Percentiles rank a stretch among this genome's conserved stretches.
Conservation (phyloP, 2,329 filamentous ascomycete species). For the Cercospora brassicicola region DNA sequence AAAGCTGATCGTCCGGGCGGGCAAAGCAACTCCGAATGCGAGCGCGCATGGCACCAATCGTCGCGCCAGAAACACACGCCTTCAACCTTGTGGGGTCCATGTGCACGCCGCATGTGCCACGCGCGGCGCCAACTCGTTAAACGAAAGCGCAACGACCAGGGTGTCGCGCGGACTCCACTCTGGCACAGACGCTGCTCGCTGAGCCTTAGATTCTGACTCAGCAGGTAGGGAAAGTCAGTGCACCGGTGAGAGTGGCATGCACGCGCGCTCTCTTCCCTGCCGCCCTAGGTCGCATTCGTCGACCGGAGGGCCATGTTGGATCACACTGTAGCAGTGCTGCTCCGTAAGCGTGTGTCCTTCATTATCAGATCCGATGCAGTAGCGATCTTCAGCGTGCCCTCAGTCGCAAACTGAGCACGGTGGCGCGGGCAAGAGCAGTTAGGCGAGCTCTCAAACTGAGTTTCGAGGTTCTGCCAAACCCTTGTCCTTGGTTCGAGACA, state of each 20-base stretch:
- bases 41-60: conserved; percentile 1
- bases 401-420: conserved; percentile 2
- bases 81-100: conserved; percentile 2
- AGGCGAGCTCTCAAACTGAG: conserved; percentile 12
- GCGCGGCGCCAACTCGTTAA: conserved; percentile 1
- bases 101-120: conserved; percentile 9
- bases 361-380: neutral
- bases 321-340: neutral
- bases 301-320: neutral
- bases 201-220: conserved; percentile 19
- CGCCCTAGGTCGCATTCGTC: neutral
- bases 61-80: neutral
- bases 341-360: neutral
- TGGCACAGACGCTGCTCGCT: conserved; percentile 5
- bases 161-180: neutral
- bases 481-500: conserved; percentile 13
- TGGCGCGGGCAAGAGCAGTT: conserved; percentile 11
- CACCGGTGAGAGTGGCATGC: conserved; percentile 18
- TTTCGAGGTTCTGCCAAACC: conserved; percentile 10
- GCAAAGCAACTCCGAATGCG: conserved; percentile 1
- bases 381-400: conserved; percentile 11
- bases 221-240: conserved; percentile 11
- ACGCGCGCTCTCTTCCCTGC: neutral
- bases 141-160: neutral
- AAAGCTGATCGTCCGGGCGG: conserved; percentile 2